phyloP scores from a whole-genome alignment of 225 moss, liverwort and hornwort species.

The Sphagnum contortum region DNA sequence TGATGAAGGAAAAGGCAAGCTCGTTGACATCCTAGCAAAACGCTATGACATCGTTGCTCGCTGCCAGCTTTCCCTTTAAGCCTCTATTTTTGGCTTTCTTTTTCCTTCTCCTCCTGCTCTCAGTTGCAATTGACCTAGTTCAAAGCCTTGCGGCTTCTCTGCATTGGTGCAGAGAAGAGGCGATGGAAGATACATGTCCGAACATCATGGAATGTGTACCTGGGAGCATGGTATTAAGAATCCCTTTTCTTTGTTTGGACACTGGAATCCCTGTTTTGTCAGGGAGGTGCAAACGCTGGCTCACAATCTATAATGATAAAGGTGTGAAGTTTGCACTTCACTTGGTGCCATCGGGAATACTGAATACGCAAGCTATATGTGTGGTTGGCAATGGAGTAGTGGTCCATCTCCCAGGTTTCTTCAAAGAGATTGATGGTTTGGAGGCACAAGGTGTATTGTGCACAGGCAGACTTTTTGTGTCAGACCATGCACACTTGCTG shows the following conservation, averaged over 20 bases:
- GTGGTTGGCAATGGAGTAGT: constrained; percentile 98
- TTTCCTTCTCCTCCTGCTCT: neutral
- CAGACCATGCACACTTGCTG: constrained; percentile 84
- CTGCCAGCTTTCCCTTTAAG: constrained; percentile 29
- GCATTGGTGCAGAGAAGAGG: too few species aligned
- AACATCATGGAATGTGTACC: neutral
- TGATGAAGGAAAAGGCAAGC: constrained; percentile 94
- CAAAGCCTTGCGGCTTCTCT: too few species aligned
- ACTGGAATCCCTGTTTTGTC: constrained; percentile 2
- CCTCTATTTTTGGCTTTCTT: too few species aligned
- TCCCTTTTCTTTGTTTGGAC: neutral
- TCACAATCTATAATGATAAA: constrained; percentile 87
- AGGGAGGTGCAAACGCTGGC: constrained; percentile 99
- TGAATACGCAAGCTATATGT: constrained; percentile 77
- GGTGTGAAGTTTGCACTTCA: constrained; percentile 90
- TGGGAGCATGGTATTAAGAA: neutral
- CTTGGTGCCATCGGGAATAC: constrained; percentile 90
- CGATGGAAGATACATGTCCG: neutral
- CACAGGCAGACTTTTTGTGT: constrained; percentile 77
- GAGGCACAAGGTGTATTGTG: constrained; percentile 71
- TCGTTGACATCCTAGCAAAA: constrained; percentile 88
- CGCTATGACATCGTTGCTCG: constrained; percentile 60
- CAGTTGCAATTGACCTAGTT: neutral
- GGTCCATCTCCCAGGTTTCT: constrained; percentile 90
- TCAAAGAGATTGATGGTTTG: constrained; percentile 69